phyloP scores from a whole-genome alignment of 169 alveolate species.

The Perkinsus chesapeaki region DNA sequence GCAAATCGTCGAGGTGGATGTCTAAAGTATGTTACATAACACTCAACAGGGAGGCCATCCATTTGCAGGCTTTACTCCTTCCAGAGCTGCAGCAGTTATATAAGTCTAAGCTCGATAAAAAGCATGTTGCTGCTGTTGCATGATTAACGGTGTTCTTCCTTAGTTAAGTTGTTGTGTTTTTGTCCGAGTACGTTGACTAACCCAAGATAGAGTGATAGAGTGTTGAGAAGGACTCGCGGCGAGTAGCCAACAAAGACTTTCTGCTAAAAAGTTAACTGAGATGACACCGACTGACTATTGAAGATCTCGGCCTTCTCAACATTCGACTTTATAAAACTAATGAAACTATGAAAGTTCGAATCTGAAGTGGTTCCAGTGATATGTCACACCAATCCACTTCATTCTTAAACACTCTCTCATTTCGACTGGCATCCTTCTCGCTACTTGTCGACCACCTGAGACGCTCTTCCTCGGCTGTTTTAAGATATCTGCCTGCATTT shows the following conservation, averaged over 20 bases:
- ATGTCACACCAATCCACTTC: neutral
- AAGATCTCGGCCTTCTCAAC: too few species aligned
- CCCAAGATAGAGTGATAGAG: too few species aligned
- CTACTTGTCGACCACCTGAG: neutral
- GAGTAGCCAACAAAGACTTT: too few species aligned
- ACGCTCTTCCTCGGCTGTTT: neutral
- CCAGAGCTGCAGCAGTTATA: neutral
- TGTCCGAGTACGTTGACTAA: too few species aligned
- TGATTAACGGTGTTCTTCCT: too few species aligned
- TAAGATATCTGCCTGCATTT: neutral
- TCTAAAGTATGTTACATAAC: neutral
- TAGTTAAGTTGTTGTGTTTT: too few species aligned
- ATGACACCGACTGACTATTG: too few species aligned
- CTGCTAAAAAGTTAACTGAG: too few species aligned
- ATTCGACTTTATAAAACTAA: neutral
- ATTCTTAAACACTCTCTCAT: too few species aligned
- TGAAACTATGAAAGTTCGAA: neutral
- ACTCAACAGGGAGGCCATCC: neutral
- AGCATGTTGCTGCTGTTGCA: neutral
- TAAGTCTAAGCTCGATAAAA: neutral
- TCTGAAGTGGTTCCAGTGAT: neutral
- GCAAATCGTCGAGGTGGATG: neutral
- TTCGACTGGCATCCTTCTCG: neutral
- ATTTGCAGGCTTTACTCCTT: neutral
- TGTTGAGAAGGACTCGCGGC: too few species aligned